phyloP scores from a whole-genome alignment of 129 eudicot genomes.

The Chrysanthemum makinoi region DNA sequence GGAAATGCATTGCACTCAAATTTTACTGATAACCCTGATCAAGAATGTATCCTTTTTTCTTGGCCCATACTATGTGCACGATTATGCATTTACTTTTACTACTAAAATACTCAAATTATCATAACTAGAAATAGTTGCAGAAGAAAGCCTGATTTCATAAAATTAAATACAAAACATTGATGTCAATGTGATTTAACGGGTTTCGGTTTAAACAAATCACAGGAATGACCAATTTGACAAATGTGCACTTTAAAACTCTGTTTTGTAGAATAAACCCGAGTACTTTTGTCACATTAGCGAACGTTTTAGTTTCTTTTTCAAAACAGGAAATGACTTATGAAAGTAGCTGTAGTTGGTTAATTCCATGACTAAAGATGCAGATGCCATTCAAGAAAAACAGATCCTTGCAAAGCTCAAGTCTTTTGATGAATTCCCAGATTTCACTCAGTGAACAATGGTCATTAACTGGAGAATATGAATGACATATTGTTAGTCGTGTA shows the following conservation, averaged over 20 bases:
- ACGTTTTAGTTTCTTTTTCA: too few relatives aligned
- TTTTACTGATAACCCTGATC: conserved; percentile 79
- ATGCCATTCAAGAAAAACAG: conserved; percentile 66
- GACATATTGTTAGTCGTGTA: not conserved
- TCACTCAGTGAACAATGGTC: not conserved
- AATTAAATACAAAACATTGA: not conserved
- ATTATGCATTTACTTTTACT: too few relatives aligned
- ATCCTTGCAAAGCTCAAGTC: conserved; percentile 66
- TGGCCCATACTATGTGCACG: not conserved
- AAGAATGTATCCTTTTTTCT: conserved; percentile 77
- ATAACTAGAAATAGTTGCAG: not conserved
- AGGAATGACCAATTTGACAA: too few relatives aligned
- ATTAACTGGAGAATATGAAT: not conserved
- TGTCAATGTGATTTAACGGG: not conserved
- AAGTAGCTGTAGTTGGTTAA: conserved; percentile 4
- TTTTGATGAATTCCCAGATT: conserved; percentile 29
- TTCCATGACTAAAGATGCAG: conserved; percentile 57
- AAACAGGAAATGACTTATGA: not conserved
- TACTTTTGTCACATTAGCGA: not conserved
- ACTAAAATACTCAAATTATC: not conserved
- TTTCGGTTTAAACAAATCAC: not conserved
- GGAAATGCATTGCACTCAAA: conserved; percentile 97
- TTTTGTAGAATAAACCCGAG: not conserved
- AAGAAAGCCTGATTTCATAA: not conserved
- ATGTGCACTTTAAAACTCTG: not conserved